Percentiles rank a stretch among this genome's conserved stretches.
phyloP scores from a whole-genome alignment of 2,329 filamentous ascomycete genomes.

The Cucurbitaria berberidis region DNA sequence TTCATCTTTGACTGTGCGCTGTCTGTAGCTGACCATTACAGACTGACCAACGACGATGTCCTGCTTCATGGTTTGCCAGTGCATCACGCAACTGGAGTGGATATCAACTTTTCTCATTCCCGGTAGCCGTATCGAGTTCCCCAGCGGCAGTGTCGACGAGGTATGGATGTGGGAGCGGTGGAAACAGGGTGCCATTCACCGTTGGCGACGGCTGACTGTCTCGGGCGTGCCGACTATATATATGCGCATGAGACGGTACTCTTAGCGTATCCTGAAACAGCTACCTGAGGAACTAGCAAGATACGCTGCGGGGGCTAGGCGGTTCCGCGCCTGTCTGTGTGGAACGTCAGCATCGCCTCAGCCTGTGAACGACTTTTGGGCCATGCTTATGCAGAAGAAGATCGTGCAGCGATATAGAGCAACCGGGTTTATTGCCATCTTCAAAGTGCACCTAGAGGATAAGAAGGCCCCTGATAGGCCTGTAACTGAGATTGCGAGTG shows the following conservation, averaged over 20 bases:
- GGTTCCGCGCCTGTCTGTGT: slow-evolving; percentile 52
- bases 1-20: slow-evolving; percentile 48
- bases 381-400: slow-evolving; percentile 50
- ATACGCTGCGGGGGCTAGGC: slow-evolving; percentile 54
- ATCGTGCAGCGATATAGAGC: slow-evolving; percentile 55
- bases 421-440: slow-evolving; percentile 53
- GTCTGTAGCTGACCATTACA: slow-evolving; percentile 43
- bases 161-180: slow-evolving; percentile 45
- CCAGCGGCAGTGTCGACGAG: slow-evolving; percentile 45
- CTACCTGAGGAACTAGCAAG: slow-evolving; percentile 37
- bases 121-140: slow-evolving; percentile 45
- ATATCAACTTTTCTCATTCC: slow-evolving; percentile 45
- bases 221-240: slow-evolving; percentile 48
- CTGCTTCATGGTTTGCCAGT: slow-evolving; percentile 46
- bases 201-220: slow-evolving; percentile 35
- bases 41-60: slow-evolving; percentile 39
- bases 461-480: slow-evolving; percentile 36
- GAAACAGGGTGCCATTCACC: slow-evolving; percentile 35
- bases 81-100: slow-evolving; percentile 46
- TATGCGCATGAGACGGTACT: slow-evolving; percentile 45
- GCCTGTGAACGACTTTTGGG: slow-evolving; percentile 60
- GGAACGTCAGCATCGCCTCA: slow-evolving; percentile 58
- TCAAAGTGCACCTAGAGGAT: slow-evolving; percentile 50
- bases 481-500: slow-evolving; percentile 48
- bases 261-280: slow-evolving; percentile 45